phyloP scores from a whole-genome alignment of 139 green algal genomes.

The Deuterostichococcus epilithicus region DNA sequence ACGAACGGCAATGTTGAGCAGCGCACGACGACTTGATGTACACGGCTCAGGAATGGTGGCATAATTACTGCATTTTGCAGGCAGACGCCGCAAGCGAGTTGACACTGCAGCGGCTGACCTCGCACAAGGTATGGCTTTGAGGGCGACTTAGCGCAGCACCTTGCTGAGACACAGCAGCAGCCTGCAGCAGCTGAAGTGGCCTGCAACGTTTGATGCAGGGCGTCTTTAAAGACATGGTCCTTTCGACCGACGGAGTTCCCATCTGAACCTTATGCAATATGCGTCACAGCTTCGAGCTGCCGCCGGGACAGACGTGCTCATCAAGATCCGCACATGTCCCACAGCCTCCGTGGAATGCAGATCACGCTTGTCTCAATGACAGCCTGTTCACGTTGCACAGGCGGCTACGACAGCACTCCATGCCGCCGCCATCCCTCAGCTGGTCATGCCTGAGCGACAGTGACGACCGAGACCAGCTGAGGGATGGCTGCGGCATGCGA shows the following conservation, averaged over 20 bases:
- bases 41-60: too few species aligned
- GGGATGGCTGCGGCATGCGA: too few species aligned
- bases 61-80: neutral
- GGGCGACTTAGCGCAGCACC: too few species aligned
- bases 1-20: too few species aligned
- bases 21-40: too few species aligned
- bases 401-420: conserved; percentile 60
- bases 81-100: neutral
- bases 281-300: neutral
- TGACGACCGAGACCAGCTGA: too few species aligned
- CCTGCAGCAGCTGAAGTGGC: neutral
- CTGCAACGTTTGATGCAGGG: conserved; percentile 29
- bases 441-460: conserved; percentile 60
- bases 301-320: neutral
- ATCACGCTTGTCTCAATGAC: neutral
- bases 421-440: conserved; percentile 57
- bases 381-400: conserved; percentile 27
- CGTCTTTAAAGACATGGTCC: conserved; percentile 45
- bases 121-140: neutral
- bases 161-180: neutral
- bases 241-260: conserved; percentile 36
- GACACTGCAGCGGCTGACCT: neutral
- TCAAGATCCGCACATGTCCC: neutral
- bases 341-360: neutral
- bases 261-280: conserved; percentile 48